These are phyloP conservation scores for Quercus agrifolia DNA, from an alignment of 306 rosid genomes.

Conservation along the genomic window DNA sequence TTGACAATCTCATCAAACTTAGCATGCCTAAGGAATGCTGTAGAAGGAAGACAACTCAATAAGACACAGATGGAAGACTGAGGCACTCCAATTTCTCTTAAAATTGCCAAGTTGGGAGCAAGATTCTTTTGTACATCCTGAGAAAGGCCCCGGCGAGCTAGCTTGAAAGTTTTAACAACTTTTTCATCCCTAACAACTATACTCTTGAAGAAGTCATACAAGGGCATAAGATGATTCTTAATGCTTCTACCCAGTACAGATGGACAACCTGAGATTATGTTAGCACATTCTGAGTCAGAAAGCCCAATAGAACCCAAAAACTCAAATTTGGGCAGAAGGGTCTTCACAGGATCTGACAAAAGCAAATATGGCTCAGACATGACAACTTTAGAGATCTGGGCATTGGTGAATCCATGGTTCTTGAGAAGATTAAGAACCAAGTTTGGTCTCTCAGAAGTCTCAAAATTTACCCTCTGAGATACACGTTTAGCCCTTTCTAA, in stretches of 20 bases:
- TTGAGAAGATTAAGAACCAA: slow-evolving; percentile 21
- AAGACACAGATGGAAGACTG: neutral
- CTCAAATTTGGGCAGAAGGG: slow-evolving; percentile 40
- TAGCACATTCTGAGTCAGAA: slow-evolving; percentile 23
- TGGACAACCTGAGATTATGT: neutral
- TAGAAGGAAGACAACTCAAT: neutral
- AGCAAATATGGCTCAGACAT: slow-evolving; percentile 5
- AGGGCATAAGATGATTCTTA: slow-evolving; percentile 24
- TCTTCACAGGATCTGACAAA: slow-evolving; percentile 19
- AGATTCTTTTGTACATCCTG: neutral
- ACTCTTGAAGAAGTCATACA: slow-evolving; percentile 23
- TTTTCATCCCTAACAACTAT: slow-evolving; percentile 10
- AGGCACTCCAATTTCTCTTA: slow-evolving; percentile 35
- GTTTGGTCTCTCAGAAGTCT: slow-evolving; percentile 1
- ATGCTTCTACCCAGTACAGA: slow-evolving; percentile 9
- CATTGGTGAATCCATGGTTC: slow-evolving; percentile 24
- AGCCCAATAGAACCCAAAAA: slow-evolving; percentile 35
- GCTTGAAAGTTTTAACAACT: neutral
- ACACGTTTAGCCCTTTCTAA: slow-evolving; percentile 6
- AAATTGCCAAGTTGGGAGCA: slow-evolving; percentile 17
- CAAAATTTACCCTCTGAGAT: slow-evolving; percentile 6
- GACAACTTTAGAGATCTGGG: slow-evolving; percentile 23
- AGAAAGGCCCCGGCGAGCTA: neutral
- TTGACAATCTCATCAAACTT: slow-evolving; percentile 14
- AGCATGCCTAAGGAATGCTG: neutral